Conservation (phyloP, 1,284 basidiomycete species). For the Neonothopanus nambi region DNA sequence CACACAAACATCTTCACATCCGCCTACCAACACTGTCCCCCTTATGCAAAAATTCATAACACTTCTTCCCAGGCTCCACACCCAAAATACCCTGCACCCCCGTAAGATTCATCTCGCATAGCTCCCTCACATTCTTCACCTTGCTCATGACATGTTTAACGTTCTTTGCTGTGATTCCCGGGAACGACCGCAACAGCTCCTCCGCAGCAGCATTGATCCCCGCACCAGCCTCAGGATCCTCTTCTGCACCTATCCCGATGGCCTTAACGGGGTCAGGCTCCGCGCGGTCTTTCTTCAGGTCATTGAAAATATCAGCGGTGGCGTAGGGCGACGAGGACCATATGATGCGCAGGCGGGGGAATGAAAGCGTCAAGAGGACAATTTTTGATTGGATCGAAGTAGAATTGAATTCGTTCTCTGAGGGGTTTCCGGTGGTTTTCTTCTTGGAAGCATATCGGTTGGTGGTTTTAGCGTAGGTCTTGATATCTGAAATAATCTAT, state of each 20-base stretch:
- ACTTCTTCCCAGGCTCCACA: conserved; percentile 76
- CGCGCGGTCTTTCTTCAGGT: conserved; percentile 82
- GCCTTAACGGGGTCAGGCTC: conserved; percentile 85
- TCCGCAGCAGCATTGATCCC: conserved; percentile 75
- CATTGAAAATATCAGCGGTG: conserved; percentile 90
- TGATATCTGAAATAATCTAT: conserved; percentile 60
- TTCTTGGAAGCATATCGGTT: conserved; percentile 59
- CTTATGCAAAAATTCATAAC: conserved; percentile 81
- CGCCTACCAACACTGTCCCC: conserved; percentile 43
- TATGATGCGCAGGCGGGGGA: conserved; percentile 90
- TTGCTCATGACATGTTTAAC: conserved; percentile 83
- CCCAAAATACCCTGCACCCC: conserved; percentile 81
- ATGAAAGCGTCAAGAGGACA: conserved; percentile 85
- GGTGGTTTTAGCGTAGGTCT: conserved; percentile 60
- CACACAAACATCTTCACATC: no score
- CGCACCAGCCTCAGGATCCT: conserved; percentile 61
- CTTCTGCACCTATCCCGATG: conserved; percentile 79
- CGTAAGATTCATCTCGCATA: conserved; percentile 68
- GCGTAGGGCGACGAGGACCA: conserved; percentile 97
- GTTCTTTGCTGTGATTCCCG: conserved; percentile 85
- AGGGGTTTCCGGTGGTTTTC: conserved; percentile 34
- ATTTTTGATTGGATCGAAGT: conserved; percentile 84
- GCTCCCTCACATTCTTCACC: conserved; percentile 73
- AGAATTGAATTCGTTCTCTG: conserved; percentile 41
- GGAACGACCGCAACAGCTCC: conserved; percentile 72